These are phyloP conservation scores for Tolypocladium nubicola DNA, from an alignment of 2,329 filamentous ascomycete genomes.

Conservation along the genomic window DNA sequence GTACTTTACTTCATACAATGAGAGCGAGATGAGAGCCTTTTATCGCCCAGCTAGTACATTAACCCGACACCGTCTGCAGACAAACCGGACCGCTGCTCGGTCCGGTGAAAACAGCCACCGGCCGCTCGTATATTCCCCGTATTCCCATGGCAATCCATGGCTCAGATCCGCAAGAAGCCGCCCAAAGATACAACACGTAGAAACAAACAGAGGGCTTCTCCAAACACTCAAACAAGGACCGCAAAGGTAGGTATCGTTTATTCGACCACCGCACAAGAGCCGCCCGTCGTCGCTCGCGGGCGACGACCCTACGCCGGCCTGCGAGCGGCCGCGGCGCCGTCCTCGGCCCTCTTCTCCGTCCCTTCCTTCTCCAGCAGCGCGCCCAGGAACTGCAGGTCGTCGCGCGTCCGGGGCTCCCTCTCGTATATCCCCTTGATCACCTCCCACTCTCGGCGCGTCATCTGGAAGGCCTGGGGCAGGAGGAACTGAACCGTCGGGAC, in stretches of 20 bases:
- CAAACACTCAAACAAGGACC: not conserved
- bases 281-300: not conserved
- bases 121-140: not conserved
- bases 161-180: not conserved
- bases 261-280: not conserved
- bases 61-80: not conserved
- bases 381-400: conserved; percentile 49
- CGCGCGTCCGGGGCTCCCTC: conserved; percentile 51
- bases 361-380: conserved; percentile 41
- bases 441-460: conserved; percentile 61
- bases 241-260: not conserved
- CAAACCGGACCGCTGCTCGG: not conserved
- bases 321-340: not conserved
- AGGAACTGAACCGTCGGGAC: conserved; percentile 60
- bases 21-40: not conserved
- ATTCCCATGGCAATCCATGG: too few species aligned
- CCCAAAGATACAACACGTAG: not conserved
- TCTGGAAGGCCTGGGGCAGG: conserved; percentile 56
- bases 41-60: not conserved
- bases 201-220: not conserved
- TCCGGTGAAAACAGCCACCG: not conserved
- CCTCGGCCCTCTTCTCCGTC: conserved; percentile 10
- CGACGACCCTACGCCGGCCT: not conserved
- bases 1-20: too few species aligned
- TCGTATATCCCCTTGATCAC: conserved; percentile 61